Evolutionary conservation across 140 eudicot genomes (phyloP).

Genomic region (Erigeron philadelphicus): DNA sequence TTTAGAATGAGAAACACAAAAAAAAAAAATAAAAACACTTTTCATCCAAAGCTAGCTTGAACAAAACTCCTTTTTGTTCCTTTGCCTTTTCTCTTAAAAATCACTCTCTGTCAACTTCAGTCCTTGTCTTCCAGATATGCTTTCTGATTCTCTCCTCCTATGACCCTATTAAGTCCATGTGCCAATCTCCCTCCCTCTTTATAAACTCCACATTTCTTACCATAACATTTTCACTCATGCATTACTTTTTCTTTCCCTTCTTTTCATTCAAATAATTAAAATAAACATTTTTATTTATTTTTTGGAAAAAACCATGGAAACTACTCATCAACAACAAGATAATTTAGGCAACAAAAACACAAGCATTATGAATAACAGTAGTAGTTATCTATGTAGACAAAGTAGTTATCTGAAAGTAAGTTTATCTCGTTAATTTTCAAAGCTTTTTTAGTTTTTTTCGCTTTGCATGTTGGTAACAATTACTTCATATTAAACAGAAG

Average conservation of each 20-base stretch:
- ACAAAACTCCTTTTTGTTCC: constrained; percentile 51
- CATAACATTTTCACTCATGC: constrained; percentile 16
- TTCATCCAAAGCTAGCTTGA: constrained; percentile 37
- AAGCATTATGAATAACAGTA: constrained; percentile 1
- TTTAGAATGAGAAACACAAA: constrained; percentile 2
- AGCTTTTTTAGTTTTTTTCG: too few relatives aligned
- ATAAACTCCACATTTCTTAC: constrained; percentile 20
- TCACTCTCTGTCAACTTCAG: constrained; percentile 74
- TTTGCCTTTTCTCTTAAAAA: constrained; percentile 38
- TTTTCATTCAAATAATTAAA: constrained; percentile 1
- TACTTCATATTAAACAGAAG: too few relatives aligned
- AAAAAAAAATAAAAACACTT: constrained; percentile 17
- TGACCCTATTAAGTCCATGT: constrained; percentile 33
- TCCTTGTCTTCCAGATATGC: constrained; percentile 92
- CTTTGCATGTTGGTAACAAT: too few relatives aligned
- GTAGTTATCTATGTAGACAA: constrained; percentile 71
- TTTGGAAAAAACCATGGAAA: constrained; percentile 49
- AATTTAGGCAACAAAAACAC: constrained; percentile 23
- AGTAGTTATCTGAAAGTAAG: too few relatives aligned
- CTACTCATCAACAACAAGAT: constrained; percentile 24
- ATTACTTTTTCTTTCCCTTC: constrained; percentile 2
- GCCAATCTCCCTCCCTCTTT: constrained; percentile 25
- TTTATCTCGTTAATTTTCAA: too few relatives aligned
- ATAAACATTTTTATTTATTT: neutral
- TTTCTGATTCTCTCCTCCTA: constrained; percentile 23